Evolutionary conservation across 257 asterid genomes (phyloP).

Genomic region (Solanum virginianum): DNA sequence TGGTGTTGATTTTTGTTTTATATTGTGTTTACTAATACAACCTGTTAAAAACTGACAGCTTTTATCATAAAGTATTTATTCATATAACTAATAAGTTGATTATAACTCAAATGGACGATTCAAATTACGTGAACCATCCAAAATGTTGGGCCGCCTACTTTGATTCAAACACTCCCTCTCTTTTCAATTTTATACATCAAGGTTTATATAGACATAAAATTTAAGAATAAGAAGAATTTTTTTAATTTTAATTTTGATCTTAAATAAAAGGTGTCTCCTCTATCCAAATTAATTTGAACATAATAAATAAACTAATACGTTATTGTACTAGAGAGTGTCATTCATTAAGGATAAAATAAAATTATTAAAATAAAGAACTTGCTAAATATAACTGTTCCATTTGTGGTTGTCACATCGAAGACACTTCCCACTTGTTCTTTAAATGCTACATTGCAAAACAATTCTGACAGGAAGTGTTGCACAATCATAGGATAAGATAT

Average conservation of each 20-base stretch:
- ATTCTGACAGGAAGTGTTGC: too few species aligned
- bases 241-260: not conserved
- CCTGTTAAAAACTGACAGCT: not conserved
- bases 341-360: not conserved
- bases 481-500: too few species aligned
- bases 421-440: too few species aligned
- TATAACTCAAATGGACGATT: not conserved
- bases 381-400: not conserved
- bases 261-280: not conserved
- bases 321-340: not conserved
- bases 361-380: not conserved
- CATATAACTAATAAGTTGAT: not conserved
- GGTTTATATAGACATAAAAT: not conserved
- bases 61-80: not conserved
- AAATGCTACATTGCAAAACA: too few species aligned
- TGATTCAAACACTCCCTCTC: not conserved
- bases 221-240: not conserved
- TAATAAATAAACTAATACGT: not conserved
- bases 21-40: not conserved
- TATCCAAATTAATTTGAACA: not conserved
- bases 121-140: not conserved
- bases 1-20: not conserved
- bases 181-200: not conserved
- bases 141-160: not conserved
- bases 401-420: too few species aligned